Base-by-base conservation (phyloP, 331 rosid genomes). In the Quercus phellos region DNA sequence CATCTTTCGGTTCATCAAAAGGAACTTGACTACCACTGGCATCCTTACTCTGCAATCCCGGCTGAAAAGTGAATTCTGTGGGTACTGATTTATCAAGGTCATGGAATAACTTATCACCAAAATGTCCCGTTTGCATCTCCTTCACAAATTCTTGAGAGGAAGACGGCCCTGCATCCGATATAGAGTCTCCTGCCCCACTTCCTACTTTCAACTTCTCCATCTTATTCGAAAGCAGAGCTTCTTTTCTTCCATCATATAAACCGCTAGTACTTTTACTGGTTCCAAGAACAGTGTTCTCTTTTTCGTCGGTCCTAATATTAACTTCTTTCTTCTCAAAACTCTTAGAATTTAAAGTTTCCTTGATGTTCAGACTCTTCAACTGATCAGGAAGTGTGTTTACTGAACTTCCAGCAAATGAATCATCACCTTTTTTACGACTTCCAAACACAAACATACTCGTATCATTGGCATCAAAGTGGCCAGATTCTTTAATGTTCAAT, bases 301-400 rank as follows among this genome's bases (percentile, higher is more conserved):
- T 50, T 29, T 81, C 74, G 18, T 55, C 59, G 30, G 68, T 73
- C 46, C 34, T 61, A 67, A 22, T 56, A 73, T 78, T 76, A 75
- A 35, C 76, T 34, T 56, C 79, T 74, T 63, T 80, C 78, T 75
- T 74, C 14, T 71, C 51, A 79, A 53, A 32, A 56, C 71, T 38
- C 19, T 73, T 73, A 53, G 38, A 8, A 68, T 69, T 75, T 30
- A n/a, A 22, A 53, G 84, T 50, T 21, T 82, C 90, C 71, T 79
- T 80, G 60, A 90, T 75, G 78, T 81, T 90, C 80, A 91, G 59
- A 86, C 84, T 87, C 83, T 85, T 88, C 83, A 94, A 74, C 85
- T 74, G 87, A 72, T 72, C 74, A 8, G 81, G 81, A 78, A 90
- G 81, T 10, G 78, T 71, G 77, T 79, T 73, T 16, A 77, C 76